Evolutionary conservation across 2,329 filamentous ascomycete genomes (phyloP), one percentile per base, ranked within the genome.

Genomic region (Alternaria gaisen): DNA sequence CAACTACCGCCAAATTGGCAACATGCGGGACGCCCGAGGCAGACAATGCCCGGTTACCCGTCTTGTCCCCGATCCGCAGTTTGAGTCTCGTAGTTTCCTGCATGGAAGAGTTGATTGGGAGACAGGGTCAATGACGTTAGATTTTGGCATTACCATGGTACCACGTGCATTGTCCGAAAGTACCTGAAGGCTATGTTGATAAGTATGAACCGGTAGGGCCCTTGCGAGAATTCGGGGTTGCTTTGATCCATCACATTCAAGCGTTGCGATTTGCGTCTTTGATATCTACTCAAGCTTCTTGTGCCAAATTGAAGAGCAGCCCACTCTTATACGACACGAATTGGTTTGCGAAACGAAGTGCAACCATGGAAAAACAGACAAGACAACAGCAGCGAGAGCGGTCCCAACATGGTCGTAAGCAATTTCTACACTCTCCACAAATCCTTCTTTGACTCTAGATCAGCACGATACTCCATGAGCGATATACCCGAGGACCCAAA

Each of bases 101-200:
- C 32, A 36, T 36, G 32, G 32, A 36, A 14, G 12, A 36, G 14
- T 47, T 61, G 58, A 57, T 61, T 63, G 58, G 58, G 43, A 56
- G 34, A 43, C 11, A 41, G n/a, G 22, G n/a, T 54, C 53, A 22
- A 67, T 67, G 65, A 67, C 56, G 51, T 56, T 53, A 18, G 42
- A 44, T 46, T n/a, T 9, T 12, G 12, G 38, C 24, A 20, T 50
- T 28, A 50, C 46, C 46, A 50, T 38, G 46, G 46, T 38, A 61
- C 28, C 41, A 58, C 36, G 30, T 34, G 46, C 46, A 50, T 50
- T 50, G 34, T 40, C 18, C 16, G 9, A 36, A 22, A 12, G 24
- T 30, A 20, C 18, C 28, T 41, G 14, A 53, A 5, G 28, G 38
- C 50, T 36, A 9, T 40, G 44, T 28, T 18, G 32, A 50, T 56